Evolutionary conservation across 2,329 filamentous ascomycete species (phyloP), one percentile per base, ranked within the genome.

Genomic region (Claviceps sp.): DNA sequence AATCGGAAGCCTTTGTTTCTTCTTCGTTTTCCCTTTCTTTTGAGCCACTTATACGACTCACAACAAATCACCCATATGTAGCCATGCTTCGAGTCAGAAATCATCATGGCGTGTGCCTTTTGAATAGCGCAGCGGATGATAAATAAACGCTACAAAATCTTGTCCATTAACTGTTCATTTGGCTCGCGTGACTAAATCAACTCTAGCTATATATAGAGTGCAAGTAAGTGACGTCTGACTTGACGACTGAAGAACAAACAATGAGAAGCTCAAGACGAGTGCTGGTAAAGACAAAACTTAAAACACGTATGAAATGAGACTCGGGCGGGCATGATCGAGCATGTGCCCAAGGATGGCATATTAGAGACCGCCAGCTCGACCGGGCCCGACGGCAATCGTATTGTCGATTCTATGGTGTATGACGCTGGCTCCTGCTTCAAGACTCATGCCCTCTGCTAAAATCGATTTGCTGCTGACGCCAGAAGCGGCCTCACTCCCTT

Each of bases 201-300:
- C 56, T 60, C 58, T 61, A 56, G 52, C 50, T 55, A 59, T 61
- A 62, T 26, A 59, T 60, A 57, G 59, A 62, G 59, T 55, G 55
- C 56, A 62, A 62, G 61, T 58, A 63, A 62, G 61, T 61, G 60
- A 62, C 61, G 57, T 62, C 60, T 62, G 61, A 69, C 69, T 69
- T 66, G 68, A 66, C 60, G 61, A 59, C 67, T 68, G 61, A 51
- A 63, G 30, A 47, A 18, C 58, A 63, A 64, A 66, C 62, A 57
- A 61, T 62, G 61, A 65, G 62, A 62, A 64, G 59, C 60, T 67
- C 56, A 59, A 60, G 61, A 60, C 63, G 62, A 63, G 48, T 61
- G 67, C 65, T 67, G 62, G 61, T 54, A 65, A 64, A 62, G 58
- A 64, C 61, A 67, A 63, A 34, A 58, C 61, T 60, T 58, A 63